Evolutionary conservation across 2,329 filamentous ascomycete species (phyloP).

Genomic region (Didymella glomerata): DNA sequence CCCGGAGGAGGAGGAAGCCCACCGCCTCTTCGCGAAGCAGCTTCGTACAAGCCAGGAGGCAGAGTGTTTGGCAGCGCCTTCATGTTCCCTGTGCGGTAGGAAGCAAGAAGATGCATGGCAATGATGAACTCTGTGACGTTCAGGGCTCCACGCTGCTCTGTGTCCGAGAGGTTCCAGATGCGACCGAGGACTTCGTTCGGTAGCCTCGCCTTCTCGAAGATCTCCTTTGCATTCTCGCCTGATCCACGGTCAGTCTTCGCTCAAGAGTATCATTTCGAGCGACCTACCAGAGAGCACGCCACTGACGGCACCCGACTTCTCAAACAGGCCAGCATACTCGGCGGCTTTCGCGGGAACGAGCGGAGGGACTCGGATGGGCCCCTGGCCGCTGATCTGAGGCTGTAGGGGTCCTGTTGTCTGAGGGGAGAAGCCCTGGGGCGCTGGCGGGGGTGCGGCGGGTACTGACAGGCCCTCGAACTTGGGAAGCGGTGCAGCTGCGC

Average conservation of each 20-base stretch:
- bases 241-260: conserved; percentile 17
- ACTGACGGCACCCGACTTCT: conserved; percentile 81
- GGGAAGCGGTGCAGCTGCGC: conserved; percentile 78
- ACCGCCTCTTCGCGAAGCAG: conserved; percentile 71
- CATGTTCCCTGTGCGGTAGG: conserved; percentile 84
- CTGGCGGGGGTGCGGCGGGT: conserved; percentile 59
- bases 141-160: conserved; percentile 87
- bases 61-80: conserved; percentile 80
- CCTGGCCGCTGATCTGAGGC: conserved; percentile 55
- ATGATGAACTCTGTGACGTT: conserved; percentile 94
- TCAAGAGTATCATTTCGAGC: background rate
- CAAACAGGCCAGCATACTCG: conserved; percentile 90
- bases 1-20: conserved; percentile 52
- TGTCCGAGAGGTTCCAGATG: conserved; percentile 96
- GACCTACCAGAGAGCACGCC: conserved; percentile 73
- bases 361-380: conserved; percentile 85
- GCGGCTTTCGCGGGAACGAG: conserved; percentile 86
- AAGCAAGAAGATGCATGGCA: conserved; percentile 95
- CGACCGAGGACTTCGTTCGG: conserved; percentile 90
- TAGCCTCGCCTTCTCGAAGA: conserved; percentile 91
- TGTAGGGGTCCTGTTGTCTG: conserved; percentile 48
- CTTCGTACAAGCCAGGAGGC: conserved; percentile 87
- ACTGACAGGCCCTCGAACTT: conserved; percentile 82
- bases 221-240: conserved; percentile 88
- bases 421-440: conserved; percentile 58